phyloP scores from a whole-genome alignment of 768 basidiomycete genomes.

The Auriscalpium orientale region DNA sequence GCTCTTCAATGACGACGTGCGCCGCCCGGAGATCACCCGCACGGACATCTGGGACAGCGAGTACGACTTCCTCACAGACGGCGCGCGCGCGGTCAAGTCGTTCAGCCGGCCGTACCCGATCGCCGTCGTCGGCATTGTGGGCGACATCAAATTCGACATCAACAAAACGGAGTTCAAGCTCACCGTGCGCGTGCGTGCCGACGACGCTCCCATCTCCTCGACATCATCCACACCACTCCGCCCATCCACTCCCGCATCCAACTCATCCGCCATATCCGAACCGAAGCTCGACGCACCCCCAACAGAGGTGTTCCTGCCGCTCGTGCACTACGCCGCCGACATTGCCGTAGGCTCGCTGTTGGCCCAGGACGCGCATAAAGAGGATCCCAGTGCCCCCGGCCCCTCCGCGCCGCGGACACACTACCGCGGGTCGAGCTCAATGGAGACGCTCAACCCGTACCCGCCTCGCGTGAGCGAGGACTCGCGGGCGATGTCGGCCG shows the following conservation, averaged over 20 bases:
- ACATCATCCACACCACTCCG: constrained; percentile 8
- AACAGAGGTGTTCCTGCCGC: constrained; percentile 90
- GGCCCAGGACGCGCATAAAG: not conserved
- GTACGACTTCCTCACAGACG: constrained; percentile 74
- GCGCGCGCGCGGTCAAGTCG: constrained; percentile 76
- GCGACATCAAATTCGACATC: constrained; percentile 71
- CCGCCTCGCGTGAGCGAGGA: constrained; percentile 33
- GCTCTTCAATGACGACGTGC: constrained; percentile 12
- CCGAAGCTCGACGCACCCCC: constrained; percentile 32
- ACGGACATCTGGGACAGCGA: constrained; percentile 39
- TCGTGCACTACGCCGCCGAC: constrained; percentile 76
- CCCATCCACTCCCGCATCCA: constrained; percentile 12
- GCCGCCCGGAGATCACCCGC: constrained; percentile 14
- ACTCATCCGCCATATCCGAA: constrained; percentile 14
- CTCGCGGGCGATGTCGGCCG: constrained; percentile 45
- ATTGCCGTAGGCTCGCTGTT: constrained; percentile 17
- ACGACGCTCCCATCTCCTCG: constrained; percentile 36
- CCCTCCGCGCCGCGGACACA: not conserved
- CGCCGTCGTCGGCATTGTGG: constrained; percentile 62
- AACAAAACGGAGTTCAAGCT: constrained; percentile 62
- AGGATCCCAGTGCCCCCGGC: constrained; percentile 7
- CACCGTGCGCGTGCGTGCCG: constrained; percentile 50
- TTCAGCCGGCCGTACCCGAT: constrained; percentile 81
- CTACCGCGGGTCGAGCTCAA: constrained; percentile 4
- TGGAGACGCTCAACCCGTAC: constrained; percentile 11